Evolutionary conservation across 2,329 filamentous ascomycete genomes (phyloP).

Genomic region (Chaetothyriales sp.): DNA sequence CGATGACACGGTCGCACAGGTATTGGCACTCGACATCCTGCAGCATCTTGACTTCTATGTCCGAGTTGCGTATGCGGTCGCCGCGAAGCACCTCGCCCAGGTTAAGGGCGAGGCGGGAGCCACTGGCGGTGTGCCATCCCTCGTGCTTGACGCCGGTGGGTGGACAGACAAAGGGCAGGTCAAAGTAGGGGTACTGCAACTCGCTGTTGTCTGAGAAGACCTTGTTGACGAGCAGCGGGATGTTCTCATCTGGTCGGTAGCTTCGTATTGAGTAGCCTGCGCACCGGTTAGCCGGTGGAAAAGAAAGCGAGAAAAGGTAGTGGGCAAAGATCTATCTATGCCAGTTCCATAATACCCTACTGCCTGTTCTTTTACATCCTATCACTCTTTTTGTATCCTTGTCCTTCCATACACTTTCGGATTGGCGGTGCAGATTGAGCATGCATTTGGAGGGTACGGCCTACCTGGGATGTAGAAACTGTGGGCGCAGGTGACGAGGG

Average conservation of each 20-base stretch:
- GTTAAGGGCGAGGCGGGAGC: constrained; percentile 66
- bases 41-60: constrained; percentile 66
- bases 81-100: constrained; percentile 76
- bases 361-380: too few relatives aligned
- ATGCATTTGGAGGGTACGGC: constrained; percentile 40
- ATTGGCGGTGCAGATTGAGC: constrained; percentile 52
- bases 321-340: too few relatives aligned
- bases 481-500: constrained; percentile 38
- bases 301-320: too few relatives aligned
- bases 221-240: constrained; percentile 83
- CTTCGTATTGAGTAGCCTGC: constrained; percentile 69
- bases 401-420: constrained; percentile 3
- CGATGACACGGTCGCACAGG: constrained; percentile 55
- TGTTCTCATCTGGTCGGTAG: constrained; percentile 59
- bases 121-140: constrained; percentile 55
- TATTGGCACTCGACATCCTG: constrained; percentile 57
- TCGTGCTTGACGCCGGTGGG: constrained; percentile 52
- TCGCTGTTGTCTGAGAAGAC: constrained; percentile 80
- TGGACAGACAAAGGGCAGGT: constrained; percentile 74
- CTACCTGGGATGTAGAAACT: constrained; percentile 80
- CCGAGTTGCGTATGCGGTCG: constrained; percentile 70
- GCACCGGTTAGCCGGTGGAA: constrained; percentile 14
- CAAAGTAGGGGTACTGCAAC: constrained; percentile 81
- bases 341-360: too few relatives aligned
- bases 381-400: too few relatives aligned